Evolutionary conservation across 371 early-diverging fungal species (phyloP).

Genomic region (Mucor velutinosus): DNA sequence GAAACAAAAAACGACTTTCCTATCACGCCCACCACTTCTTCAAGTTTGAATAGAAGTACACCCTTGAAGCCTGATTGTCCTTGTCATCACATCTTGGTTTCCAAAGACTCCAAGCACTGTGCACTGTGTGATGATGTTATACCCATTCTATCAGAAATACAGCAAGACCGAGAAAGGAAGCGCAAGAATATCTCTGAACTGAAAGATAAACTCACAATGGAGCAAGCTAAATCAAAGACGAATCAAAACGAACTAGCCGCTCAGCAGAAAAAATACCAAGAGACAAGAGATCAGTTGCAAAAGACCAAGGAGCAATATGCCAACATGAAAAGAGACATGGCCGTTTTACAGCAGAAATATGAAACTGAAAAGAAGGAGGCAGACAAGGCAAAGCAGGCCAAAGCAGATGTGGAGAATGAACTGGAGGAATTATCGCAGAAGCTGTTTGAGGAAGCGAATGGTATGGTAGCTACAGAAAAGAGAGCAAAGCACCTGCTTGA

Average conservation of each 20-base stretch:
- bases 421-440: slow-evolving; percentile 83
- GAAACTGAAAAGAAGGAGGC: slow-evolving; percentile 76
- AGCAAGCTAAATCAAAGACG: slow-evolving; percentile 14
- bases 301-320: slow-evolving; percentile 33
- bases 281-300: slow-evolving; percentile 33
- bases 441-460: slow-evolving; percentile 90
- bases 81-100: slow-evolving; percentile 38
- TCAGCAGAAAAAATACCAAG: slow-evolving; percentile 32
- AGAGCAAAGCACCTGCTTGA: slow-evolving; percentile 53
- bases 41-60: not conserved
- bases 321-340: slow-evolving; percentile 45
- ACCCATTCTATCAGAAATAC: slow-evolving; percentile 43
- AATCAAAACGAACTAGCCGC: slow-evolving; percentile 25
- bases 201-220: slow-evolving; percentile 25
- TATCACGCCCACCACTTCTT: slow-evolving; percentile 12
- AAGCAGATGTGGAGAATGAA: slow-evolving; percentile 81
- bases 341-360: slow-evolving; percentile 50
- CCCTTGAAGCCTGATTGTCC: slow-evolving; percentile 32
- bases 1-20: slow-evolving; percentile 1
- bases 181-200: slow-evolving; percentile 34
- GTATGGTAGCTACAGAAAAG: slow-evolving; percentile 82
- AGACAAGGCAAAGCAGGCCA: slow-evolving; percentile 77
- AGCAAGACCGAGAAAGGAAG: slow-evolving; percentile 33
- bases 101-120: slow-evolving; percentile 37
- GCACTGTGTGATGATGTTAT: slow-evolving; percentile 52